phyloP scores from a whole-genome alignment of 2,329 filamentous ascomycete species.

The Xylariomycetidae sp. region DNA sequence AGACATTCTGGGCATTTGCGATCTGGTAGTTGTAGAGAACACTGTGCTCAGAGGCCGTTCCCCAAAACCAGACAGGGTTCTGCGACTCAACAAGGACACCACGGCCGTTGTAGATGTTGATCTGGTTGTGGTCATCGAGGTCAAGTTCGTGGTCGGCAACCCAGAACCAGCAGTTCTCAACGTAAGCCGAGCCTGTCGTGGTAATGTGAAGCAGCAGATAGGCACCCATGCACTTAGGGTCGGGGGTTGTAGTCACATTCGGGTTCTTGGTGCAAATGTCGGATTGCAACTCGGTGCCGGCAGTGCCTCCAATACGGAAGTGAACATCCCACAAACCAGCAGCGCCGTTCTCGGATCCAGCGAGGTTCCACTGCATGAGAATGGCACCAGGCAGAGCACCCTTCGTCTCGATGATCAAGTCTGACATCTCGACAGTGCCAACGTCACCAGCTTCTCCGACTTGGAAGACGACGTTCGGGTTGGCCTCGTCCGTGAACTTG shows the following conservation, averaged over 20 bases:
- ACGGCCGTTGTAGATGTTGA: conserved; percentile 84
- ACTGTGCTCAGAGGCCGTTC: conserved; percentile 63
- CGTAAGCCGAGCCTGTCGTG: conserved; percentile 60
- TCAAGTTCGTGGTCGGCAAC: conserved; percentile 89
- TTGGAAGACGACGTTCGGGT: conserved; percentile 81
- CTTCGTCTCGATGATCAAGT: conserved; percentile 79
- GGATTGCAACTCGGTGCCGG: conserved; percentile 78
- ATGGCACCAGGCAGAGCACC: conserved; percentile 84
- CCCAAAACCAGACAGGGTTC: conserved; percentile 77
- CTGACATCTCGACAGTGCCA: conserved; percentile 81
- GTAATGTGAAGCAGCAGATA: conserved; percentile 68
- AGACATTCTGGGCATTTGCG: conserved; percentile 70
- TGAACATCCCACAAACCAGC: conserved; percentile 94
- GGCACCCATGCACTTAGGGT: conserved; percentile 66
- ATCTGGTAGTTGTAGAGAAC: conserved; percentile 83
- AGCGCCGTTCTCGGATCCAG: conserved; percentile 59
- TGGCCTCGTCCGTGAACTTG: conserved; percentile 67
- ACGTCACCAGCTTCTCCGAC: conserved; percentile 72
- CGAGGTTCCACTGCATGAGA: conserved; percentile 87
- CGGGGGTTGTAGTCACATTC: conserved; percentile 53
- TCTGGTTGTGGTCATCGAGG: conserved; percentile 65
- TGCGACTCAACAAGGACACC: conserved; percentile 76
- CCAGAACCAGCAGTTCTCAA: conserved; percentile 92
- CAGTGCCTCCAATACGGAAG: conserved; percentile 82
- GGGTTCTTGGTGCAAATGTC: conserved; percentile 77